Percentiles rank a stretch among this genome's conserved stretches.
Evolutionary conservation across 352 stramenopile genomes (phyloP).

Genomic region (Pythium sp.): DNA sequence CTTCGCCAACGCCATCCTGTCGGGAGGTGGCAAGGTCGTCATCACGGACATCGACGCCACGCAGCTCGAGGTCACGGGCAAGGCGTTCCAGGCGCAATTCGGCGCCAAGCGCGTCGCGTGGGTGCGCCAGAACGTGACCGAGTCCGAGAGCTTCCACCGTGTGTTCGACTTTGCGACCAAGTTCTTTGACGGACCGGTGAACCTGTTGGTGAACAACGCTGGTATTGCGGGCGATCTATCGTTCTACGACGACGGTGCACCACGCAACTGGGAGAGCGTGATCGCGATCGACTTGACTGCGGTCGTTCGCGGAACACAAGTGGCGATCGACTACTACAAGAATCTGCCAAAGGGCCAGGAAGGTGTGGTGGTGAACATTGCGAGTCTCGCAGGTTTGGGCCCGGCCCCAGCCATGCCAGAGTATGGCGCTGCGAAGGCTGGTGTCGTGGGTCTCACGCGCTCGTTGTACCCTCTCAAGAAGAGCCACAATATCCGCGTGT

Average conservation of each 20-base stretch:
- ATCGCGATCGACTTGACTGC: constrained; percentile 71
- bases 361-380: constrained; percentile 37
- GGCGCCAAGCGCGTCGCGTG: constrained; percentile 54
- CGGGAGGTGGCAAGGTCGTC: constrained; percentile 51
- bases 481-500: constrained; percentile 60
- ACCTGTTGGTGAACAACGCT: constrained; percentile 81
- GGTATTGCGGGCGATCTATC: constrained; percentile 57
- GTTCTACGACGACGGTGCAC: constrained; percentile 42
- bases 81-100: constrained; percentile 50
- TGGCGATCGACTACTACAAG: constrained; percentile 55
- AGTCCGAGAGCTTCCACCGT: constrained; percentile 56
- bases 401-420: too few species aligned
- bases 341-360: constrained; percentile 57
- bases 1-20: constrained; percentile 58
- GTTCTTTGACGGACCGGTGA: constrained; percentile 62
- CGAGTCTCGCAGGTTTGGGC: constrained; percentile 8
- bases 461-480: constrained; percentile 63
- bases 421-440: constrained; percentile 75
- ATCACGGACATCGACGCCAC: constrained; percentile 74
- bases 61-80: constrained; percentile 53
- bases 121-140: constrained; percentile 69
- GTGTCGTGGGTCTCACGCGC: constrained; percentile 73
- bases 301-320: constrained; percentile 68
- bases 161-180: constrained; percentile 56
- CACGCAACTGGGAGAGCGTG: constrained; percentile 53